Conservation (phyloP, 2,329 filamentous ascomycete genomes). For the Aspergillus hortae region DNA sequence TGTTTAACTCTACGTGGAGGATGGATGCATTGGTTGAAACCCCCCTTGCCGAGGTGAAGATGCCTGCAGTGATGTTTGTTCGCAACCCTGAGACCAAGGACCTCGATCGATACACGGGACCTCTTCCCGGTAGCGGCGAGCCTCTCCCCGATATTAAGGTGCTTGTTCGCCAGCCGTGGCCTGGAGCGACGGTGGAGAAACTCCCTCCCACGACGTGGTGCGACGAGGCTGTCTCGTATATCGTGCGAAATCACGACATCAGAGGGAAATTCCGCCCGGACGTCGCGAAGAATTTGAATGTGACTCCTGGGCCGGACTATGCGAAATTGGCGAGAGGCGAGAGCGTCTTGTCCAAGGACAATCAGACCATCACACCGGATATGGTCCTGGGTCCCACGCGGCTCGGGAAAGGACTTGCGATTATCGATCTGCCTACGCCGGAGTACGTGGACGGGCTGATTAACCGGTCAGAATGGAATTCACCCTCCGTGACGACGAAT, state of each 20-base stretch:
- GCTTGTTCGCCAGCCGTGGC: conserved; percentile 74
- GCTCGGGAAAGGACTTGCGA: conserved; percentile 68
- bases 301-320: conserved; percentile 59
- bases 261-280: conserved; percentile 75
- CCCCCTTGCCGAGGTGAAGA: conserved; percentile 61
- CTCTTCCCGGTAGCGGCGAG: conserved; percentile 52
- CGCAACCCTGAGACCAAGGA: conserved; percentile 59
- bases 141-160: conserved; percentile 65
- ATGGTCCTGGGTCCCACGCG: conserved; percentile 73
- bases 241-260: conserved; percentile 71
- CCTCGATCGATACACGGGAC: conserved; percentile 67
- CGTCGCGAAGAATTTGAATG: conserved; percentile 62
- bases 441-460: conserved; percentile 70
- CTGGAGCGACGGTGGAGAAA: conserved; percentile 59
- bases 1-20: conserved; percentile 76
- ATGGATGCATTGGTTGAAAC: conserved; percentile 67
- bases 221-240: conserved; percentile 74
- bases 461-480: conserved; percentile 68
- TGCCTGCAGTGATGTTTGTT: conserved; percentile 69
- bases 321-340: conserved; percentile 60
- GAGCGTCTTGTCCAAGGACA: conserved; percentile 61
- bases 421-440: conserved; percentile 71
- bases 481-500: conserved; percentile 61
- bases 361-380: conserved; percentile 70
- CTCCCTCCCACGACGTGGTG: conserved; percentile 68